phyloP scores from a whole-genome alignment of 768 basidiomycete genomes.

The Trametopsis cervina region DNA sequence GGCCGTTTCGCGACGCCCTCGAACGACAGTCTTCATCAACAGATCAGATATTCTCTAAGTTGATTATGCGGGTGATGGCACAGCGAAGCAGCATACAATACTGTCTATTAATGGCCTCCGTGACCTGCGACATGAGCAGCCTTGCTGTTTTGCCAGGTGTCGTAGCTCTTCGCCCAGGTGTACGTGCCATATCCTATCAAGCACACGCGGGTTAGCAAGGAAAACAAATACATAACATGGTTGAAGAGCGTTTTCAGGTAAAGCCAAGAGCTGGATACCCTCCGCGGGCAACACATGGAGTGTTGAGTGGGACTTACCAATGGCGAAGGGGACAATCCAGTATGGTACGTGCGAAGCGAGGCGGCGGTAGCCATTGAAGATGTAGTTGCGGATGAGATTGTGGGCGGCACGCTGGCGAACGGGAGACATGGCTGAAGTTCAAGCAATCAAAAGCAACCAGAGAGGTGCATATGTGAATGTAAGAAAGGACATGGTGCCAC shows the following conservation, averaged over 20 bases:
- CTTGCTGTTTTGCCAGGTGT: slow-evolving; percentile 69
- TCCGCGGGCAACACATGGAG: neutral
- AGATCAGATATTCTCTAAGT: too few relatives aligned
- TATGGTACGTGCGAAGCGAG: slow-evolving; percentile 69
- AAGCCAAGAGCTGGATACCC: neutral
- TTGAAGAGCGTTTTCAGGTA: neutral
- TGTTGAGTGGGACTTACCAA: slow-evolving; percentile 52
- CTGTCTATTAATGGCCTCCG: slow-evolving; percentile 12
- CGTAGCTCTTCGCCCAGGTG: slow-evolving; percentile 67
- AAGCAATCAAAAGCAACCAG: slow-evolving; percentile 1
- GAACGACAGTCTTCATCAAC: too few relatives aligned
- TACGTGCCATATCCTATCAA: slow-evolving; percentile 68
- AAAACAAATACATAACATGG: neutral
- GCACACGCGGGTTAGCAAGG: neutral
- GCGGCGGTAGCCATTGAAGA: slow-evolving; percentile 84
- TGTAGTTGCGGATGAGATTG: slow-evolving; percentile 62
- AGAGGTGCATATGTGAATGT: neutral
- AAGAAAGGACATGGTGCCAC: neutral
- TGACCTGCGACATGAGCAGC: slow-evolving; percentile 59
- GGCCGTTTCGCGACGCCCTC: too few relatives aligned
- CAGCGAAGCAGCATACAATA: neutral
- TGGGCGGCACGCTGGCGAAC: slow-evolving; percentile 71
- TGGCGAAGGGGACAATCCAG: slow-evolving; percentile 68
- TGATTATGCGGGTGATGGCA: too few relatives aligned
- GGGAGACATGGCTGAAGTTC: slow-evolving; percentile 65